phyloP scores from a whole-genome alignment of 2,329 filamentous ascomycete species.

The Monilinia laxa region DNA sequence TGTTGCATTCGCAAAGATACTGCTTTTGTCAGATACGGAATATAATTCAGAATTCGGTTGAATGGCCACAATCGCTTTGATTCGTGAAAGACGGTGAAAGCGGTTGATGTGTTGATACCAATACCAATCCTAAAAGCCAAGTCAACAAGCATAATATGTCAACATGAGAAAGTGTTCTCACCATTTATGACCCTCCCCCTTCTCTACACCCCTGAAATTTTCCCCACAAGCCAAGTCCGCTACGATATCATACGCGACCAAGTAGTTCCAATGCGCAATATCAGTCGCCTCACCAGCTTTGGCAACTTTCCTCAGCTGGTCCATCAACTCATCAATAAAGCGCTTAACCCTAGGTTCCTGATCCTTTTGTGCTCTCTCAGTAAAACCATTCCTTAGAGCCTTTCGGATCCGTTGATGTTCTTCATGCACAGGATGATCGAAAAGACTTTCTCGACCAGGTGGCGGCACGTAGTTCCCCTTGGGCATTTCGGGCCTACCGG shows the following conservation, averaged over 20 bases:
- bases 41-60: not conserved
- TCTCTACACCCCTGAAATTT: not conserved
- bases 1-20: constrained; percentile 2
- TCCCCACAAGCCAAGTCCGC: not conserved
- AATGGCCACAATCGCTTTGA: not conserved
- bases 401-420: constrained; percentile 2
- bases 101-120: constrained; percentile 9
- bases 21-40: not conserved
- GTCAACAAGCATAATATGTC: not conserved
- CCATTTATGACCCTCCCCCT: not conserved
- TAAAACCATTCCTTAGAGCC: not conserved
- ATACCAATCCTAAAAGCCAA: not conserved
- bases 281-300: not conserved
- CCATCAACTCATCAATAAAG: not conserved
- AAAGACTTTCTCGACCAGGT: not conserved
- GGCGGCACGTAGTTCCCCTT: not conserved
- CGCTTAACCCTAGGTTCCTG: not conserved
- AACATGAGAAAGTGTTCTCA: not conserved
- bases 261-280: constrained; percentile 2
- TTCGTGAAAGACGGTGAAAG: constrained; percentile 6
- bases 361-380: not conserved
- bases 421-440: not conserved
- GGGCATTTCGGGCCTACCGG: not conserved
- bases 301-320: not conserved
- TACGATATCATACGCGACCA: constrained; percentile 5